A percentile compares a stretch with the other conserved stretches of the same genome.
These are phyloP conservation scores for Acanthamoeba royreba DNA, from an alignment of 208 protist species.

Conservation along the genomic window DNA sequence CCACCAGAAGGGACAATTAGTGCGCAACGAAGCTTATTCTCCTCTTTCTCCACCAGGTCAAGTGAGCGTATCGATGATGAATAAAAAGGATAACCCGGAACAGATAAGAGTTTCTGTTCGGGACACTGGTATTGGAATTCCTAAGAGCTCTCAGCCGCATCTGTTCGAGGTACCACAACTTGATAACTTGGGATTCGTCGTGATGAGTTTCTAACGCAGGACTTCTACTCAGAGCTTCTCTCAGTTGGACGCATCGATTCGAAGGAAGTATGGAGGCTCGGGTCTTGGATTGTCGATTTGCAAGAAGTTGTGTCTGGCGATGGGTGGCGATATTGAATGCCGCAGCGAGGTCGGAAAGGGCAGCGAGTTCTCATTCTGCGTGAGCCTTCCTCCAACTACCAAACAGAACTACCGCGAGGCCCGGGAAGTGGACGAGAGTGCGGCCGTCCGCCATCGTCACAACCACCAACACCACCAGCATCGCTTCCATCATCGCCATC, in stretches of 20 bases:
- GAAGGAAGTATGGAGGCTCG: conserved; percentile 65
- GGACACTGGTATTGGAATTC: neutral
- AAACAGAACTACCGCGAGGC: neutral
- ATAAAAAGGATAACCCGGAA: neutral
- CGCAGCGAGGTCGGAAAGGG: neutral
- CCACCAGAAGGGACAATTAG: too few species aligned
- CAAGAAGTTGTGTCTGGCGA: conserved; percentile 62
- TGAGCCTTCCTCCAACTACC: neutral
- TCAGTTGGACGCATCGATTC: conserved; percentile 56
- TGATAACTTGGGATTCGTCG: neutral
- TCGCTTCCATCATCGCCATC: neutral
- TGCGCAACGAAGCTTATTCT: too few species aligned
- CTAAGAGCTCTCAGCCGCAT: neutral
- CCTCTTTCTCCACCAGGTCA: too few species aligned
- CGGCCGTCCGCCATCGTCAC: neutral
- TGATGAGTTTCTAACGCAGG: too few species aligned
- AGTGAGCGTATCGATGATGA: neutral
- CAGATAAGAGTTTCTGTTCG: neutral
- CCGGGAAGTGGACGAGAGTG: neutral
- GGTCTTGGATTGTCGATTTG: conserved; percentile 71
- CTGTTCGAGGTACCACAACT: neutral
- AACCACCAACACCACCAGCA: neutral
- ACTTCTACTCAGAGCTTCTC: neutral
- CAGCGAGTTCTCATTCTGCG: neutral
- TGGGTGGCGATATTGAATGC: neutral